Base-by-base conservation (phyloP, 176 grass and related monocot genomes). In the Lolium perenne region DNA sequence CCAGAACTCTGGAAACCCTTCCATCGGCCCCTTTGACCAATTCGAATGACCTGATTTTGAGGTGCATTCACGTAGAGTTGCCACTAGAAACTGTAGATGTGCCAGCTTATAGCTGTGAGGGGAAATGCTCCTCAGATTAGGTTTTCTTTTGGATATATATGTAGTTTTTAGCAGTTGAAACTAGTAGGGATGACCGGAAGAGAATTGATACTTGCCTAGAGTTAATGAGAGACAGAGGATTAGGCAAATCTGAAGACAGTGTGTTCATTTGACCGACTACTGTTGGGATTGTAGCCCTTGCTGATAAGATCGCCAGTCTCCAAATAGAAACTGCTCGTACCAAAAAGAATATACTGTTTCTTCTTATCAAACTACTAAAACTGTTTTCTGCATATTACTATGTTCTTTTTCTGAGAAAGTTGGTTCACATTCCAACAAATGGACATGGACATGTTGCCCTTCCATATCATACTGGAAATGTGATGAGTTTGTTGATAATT, bases 11-110 rank as follows among this genome's bases (percentile, higher is more conserved):
- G 67, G 82, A 23, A 99, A 92, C 79, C 90, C 89, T 32, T 95
- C 96, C 13, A 84, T 90, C 1, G 79, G 69, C 38, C 91, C 94
- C 48, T 96, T 93, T 8, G 92, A 94, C 50, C 92, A 99, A 82
- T 94, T 97, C 1, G 92, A 91, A 64, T 94, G 90, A 94, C 22
- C 70, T 72, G 69, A 69, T 38, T 80, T 64, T 40, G 29, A 83
- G 74, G 86, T 86, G 38, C 23, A 64, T 41, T 59, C 38, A 50
- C 56, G 80, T 50, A 70, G 43, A 70, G 43, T 23, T 77, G 50
- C 20, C 29, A 70, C 51, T 66, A 66, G 63, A 66, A 63, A 66
- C 26, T 84, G 29, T 84, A 88, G 81, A 81, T 15, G 46, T 77
- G 11, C 80, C 71, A 53, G 71, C 53, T 84, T 71, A 81, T 84